phyloP scores from a whole-genome alignment of 2,329 filamentous ascomycete species.

The Didymellaceae sp. region DNA sequence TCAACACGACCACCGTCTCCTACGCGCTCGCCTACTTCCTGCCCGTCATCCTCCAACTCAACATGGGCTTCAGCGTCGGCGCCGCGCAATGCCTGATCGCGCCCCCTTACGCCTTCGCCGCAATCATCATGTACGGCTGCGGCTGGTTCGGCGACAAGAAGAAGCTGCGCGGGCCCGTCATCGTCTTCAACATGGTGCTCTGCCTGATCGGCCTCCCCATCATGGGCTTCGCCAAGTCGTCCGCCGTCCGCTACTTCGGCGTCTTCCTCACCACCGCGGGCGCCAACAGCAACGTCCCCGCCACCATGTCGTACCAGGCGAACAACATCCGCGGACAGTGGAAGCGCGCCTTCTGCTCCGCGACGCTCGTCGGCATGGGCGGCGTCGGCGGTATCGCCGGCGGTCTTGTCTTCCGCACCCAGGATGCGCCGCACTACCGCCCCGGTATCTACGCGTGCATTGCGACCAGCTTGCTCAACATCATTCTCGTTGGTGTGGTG shows the following conservation, averaged over 20 bases:
- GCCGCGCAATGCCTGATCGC: constrained; percentile 74
- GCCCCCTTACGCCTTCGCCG: constrained; percentile 46
- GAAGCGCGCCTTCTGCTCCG: constrained; percentile 82
- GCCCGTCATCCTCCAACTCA: constrained; percentile 71
- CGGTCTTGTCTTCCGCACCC: constrained; percentile 69
- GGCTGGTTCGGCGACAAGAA: constrained; percentile 73
- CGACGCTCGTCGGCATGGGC: constrained; percentile 76
- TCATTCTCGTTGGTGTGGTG: constrained; percentile 44
- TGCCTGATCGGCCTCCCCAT: constrained; percentile 73
- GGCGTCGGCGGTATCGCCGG: constrained; percentile 81
- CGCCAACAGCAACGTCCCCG: constrained; percentile 78
- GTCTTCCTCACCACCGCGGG: constrained; percentile 79
- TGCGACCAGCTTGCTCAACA: constrained; percentile 45
- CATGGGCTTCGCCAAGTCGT: constrained; percentile 68
- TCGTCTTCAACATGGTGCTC: constrained; percentile 70
- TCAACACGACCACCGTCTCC: constrained; percentile 71
- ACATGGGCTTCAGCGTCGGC: constrained; percentile 69
- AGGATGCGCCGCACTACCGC: constrained; percentile 42
- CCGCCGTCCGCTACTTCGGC: constrained; percentile 72
- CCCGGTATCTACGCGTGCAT: constrained; percentile 50
- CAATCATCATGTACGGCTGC: constrained; percentile 55
- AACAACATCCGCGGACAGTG: constrained; percentile 90
- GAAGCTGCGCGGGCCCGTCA: constrained; percentile 68
- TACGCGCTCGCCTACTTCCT: constrained; percentile 83
- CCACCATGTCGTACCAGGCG: constrained; percentile 78